These are phyloP conservation scores for Aspergillus biplanus DNA, from an alignment of 495 filamentous ascomycete genomes.

Conservation along the genomic window DNA sequence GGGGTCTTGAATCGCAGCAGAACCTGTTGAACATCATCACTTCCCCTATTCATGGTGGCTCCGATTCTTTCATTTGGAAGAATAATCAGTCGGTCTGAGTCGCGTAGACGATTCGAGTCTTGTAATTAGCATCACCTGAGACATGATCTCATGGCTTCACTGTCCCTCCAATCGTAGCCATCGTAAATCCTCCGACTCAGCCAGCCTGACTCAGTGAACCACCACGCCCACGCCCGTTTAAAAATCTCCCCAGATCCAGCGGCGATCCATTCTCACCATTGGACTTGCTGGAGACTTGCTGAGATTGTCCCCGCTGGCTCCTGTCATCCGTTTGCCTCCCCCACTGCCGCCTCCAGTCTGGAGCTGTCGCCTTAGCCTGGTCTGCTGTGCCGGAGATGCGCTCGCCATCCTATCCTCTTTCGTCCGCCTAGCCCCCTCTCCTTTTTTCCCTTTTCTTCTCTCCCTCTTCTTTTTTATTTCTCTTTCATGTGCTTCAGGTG, in stretches of 20 bases:
- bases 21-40: too few species aligned
- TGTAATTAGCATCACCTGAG: not conserved
- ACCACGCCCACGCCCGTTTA: conserved; percentile 1
- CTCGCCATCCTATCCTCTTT: conserved; percentile 3
- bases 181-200: conserved; percentile 1
- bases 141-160: not conserved
- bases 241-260: not conserved
- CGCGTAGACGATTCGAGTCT: not conserved
- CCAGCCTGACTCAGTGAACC: conserved; percentile 2
- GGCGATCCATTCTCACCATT: not conserved
- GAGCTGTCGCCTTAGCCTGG: not conserved
- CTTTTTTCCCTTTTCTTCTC: not conserved
- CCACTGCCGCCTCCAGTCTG: not conserved
- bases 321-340: not conserved
- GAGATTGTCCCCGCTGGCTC: not conserved
- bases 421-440: not conserved
- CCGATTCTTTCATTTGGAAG: not conserved
- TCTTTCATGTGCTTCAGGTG: not conserved
- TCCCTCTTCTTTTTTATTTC: not conserved
- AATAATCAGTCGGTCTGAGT: not conserved
- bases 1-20: too few species aligned
- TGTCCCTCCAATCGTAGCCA: not conserved
- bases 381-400: not conserved
- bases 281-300: not conserved
- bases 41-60: too few species aligned